phyloP scores from a whole-genome alignment of 179 eudicot genomes.

The Gypsophila paniculata region DNA sequence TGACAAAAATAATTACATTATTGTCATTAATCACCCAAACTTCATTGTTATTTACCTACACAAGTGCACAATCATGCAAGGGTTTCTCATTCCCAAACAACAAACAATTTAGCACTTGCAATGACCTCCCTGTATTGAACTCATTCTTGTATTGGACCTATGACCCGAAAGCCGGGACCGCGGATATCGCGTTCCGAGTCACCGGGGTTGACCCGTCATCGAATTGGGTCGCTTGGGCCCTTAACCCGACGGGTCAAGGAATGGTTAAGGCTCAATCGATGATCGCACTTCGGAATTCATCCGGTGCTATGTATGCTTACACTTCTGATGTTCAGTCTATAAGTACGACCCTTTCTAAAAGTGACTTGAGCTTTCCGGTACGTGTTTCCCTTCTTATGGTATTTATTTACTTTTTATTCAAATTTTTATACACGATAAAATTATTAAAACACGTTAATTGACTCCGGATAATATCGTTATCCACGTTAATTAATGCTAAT shows the following conservation, averaged over 20 bases:
- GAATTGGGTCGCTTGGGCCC: slow-evolving; percentile 58
- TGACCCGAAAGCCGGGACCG: slow-evolving; percentile 25
- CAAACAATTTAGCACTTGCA: slow-evolving; percentile 35
- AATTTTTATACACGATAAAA: no score
- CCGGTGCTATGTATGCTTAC: slow-evolving; percentile 34
- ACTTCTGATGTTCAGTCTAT: slow-evolving; percentile 27
- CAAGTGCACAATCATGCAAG: slow-evolving; percentile 33
- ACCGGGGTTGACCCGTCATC: slow-evolving; percentile 19
- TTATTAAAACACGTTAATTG: no score
- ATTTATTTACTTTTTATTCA: no score
- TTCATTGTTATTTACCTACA: slow-evolving; percentile 12
- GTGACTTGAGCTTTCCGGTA: slow-evolving; percentile 36
- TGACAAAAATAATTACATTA: not conserved
- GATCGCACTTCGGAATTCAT: slow-evolving; percentile 36
- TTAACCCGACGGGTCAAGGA: slow-evolving; percentile 40
- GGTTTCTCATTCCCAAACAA: slow-evolving; percentile 36
- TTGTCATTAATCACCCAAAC: slow-evolving; percentile 1
- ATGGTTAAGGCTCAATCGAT: slow-evolving; percentile 58
- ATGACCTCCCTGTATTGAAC: slow-evolving; percentile 36
- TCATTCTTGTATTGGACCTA: slow-evolving; percentile 55
- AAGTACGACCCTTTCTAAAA: slow-evolving; percentile 22
- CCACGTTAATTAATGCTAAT: no score
- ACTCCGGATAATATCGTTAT: no score
- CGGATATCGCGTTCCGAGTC: slow-evolving; percentile 42
- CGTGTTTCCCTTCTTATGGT: not conserved